Conservation (phyloP, 192 early-diverging fungal species). For the Chytriomyces sp. region DNA sequence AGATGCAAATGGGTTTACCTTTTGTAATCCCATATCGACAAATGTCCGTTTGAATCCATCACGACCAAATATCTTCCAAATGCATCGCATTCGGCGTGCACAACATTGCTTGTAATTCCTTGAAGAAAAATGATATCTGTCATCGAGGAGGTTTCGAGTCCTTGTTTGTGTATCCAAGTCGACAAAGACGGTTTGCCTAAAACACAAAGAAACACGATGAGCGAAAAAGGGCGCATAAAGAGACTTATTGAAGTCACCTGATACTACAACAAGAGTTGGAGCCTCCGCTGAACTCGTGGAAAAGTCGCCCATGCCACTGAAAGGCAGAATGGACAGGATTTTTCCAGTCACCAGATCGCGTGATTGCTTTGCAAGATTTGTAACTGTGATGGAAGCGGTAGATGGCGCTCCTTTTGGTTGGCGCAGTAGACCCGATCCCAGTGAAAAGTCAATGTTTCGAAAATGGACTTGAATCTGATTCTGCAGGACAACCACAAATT, state of each 20-base stretch:
- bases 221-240: too few species aligned
- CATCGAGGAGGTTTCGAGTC: not conserved
- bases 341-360: not conserved
- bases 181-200: constrained; percentile 37
- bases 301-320: too few species aligned
- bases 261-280: constrained; percentile 11
- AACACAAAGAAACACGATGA: too few species aligned
- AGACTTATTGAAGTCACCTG: constrained; percentile 4
- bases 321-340: too few species aligned
- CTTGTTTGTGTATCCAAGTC: constrained; percentile 32
- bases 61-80: constrained; percentile 29
- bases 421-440: too few species aligned
- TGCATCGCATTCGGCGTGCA: constrained; percentile 32
- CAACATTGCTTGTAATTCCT: constrained; percentile 2
- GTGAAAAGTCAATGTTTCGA: constrained; percentile 38
- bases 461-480: constrained; percentile 35
- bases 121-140: too few species aligned
- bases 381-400: constrained; percentile 29
- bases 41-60: constrained; percentile 28
- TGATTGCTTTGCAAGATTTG: constrained; percentile 30
- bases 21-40: constrained; percentile 45
- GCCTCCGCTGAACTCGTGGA: too few species aligned
- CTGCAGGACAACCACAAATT: constrained; percentile 39
- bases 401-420: constrained; percentile 3
- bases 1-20: not conserved